A percentile compares a stretch with the other conserved stretches of the same genome.
phyloP scores from a whole-genome alignment of 2,329 filamentous ascomycete genomes.

The Cryphonectria carpinicola region DNA sequence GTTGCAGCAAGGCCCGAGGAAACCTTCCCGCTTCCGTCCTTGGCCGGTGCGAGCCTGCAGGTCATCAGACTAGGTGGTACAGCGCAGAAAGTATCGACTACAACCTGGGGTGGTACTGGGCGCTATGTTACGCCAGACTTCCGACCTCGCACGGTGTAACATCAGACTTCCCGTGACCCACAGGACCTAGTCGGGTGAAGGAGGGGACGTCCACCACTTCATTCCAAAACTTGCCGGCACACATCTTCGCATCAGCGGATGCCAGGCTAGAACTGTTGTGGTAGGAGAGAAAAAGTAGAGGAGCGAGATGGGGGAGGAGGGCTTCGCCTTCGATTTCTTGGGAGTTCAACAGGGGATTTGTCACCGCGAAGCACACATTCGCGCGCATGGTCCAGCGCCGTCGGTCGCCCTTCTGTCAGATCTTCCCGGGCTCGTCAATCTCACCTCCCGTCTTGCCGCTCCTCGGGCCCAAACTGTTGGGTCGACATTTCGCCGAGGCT shows the following conservation, averaged over 20 bases:
- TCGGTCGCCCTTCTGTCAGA: constrained; percentile 10
- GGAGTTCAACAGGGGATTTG: neutral
- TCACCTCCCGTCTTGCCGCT: constrained; percentile 17
- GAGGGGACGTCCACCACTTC: neutral
- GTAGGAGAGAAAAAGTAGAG: neutral
- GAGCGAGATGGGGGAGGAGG: neutral
- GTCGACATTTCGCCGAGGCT: constrained; percentile 9
- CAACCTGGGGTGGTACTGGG: neutral
- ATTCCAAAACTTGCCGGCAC: constrained; percentile 1
- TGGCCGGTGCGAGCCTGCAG: constrained; percentile 27
- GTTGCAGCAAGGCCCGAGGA: neutral
- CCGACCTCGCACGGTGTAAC: constrained; percentile 14
- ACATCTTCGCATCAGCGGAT: constrained; percentile 5
- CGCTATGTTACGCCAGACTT: neutral
- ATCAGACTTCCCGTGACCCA: neutral
- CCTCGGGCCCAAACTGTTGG: constrained; percentile 15
- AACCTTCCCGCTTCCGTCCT: constrained; percentile 21
- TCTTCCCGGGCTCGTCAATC: constrained; percentile 24
- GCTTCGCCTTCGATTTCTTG: neutral
- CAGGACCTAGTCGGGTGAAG: neutral
- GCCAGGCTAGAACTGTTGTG: neutral
- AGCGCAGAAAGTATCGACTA: constrained; percentile 17
- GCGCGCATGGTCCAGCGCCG: neutral
- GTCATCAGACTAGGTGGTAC: constrained; percentile 27
- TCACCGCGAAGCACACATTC: neutral